Evolutionary conservation across 345 rosid genomes (phyloP), one percentile per base, ranked within the genome.

Genomic region (Lenwebbia sp.): DNA sequence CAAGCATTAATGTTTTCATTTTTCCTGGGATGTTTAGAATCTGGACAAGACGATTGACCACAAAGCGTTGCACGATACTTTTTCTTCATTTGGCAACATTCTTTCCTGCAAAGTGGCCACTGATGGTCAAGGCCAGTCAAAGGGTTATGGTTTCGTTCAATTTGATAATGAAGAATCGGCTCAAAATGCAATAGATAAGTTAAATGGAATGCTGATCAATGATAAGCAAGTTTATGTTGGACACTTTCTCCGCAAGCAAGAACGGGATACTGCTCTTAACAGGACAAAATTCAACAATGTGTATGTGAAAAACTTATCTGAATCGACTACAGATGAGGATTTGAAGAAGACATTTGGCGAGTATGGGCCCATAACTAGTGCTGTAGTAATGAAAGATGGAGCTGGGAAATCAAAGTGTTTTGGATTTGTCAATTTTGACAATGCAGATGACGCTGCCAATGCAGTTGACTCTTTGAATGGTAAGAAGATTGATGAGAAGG

Each of bases 191-290:
- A 94, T 94, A 54, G 97, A 95, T 74, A 93, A 96, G 87, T 86
- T 97, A 81, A 94, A 96, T 88, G 99, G 99, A 75, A 97, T 96
- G 99, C 94, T 97, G 82, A 86, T 97, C 52, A 97, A 97, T 88
- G 99, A 95, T 85, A 97, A 94, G 90, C 99, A 95, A 89, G 99
- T 97, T 8, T 96, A 91, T 83, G 98, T 97, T 86, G 99, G 99
- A 81, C 98, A 90, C 53, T 97, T 96, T 89, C 93, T 96, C 87
- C 98, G 94, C 87, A 95, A 94, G 90, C 99, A 90, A 90, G 99
- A 96, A 87, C 92, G 99, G 84, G 98, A 96, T 3, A 87, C 86
- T 83, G 86, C 90, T 4, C 84, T 52, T 60, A 90, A 89, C 83
- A 93, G 89, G 88, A 87, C 91, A 41, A 96, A 88, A 89, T 96